Percentiles rank a stretch among this genome's conserved stretches.
phyloP scores from a whole-genome alignment of 169 alveolate species.

The Plasmodium vivax region DNA sequence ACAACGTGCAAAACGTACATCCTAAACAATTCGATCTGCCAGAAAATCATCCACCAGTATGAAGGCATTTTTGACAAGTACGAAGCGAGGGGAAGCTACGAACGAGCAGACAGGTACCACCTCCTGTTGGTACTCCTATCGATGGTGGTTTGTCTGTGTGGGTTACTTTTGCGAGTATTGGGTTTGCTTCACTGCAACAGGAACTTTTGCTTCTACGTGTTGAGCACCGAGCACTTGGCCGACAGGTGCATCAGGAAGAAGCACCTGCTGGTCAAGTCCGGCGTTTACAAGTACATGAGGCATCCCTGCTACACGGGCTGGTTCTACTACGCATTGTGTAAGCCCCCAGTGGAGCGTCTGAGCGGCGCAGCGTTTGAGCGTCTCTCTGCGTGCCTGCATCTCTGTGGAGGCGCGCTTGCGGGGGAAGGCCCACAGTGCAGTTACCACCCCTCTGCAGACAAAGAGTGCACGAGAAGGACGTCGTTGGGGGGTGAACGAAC shows the following conservation, averaged over 20 bases:
- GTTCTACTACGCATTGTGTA: conserved; percentile 62
- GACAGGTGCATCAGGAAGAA: conserved; percentile 9
- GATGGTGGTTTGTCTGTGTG: background rate
- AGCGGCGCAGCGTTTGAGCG: background rate
- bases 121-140: background rate
- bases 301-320: conserved; percentile 74
- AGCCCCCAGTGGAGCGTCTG: background rate
- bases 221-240: background rate
- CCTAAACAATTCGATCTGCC: conserved; percentile 5
- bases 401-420: background rate
- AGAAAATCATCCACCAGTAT: conserved; percentile 11
- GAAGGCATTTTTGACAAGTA: conserved; percentile 16
- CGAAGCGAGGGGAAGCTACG: background rate
- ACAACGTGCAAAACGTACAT: background rate
- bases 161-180: conserved; percentile 27
- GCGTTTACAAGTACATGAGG: conserved; percentile 56
- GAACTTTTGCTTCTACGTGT: conserved; percentile 48
- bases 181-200: conserved; percentile 24
- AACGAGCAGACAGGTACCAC: conserved; percentile 16
- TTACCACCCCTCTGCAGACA: background rate
- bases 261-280: conserved; percentile 27
- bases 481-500: background rate
- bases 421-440: background rate
- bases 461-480: background rate
- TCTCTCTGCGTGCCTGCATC: background rate